Base-by-base conservation (phyloP, 1,284 basidiomycete species). In the Fomitiporia mediterranea region DNA sequence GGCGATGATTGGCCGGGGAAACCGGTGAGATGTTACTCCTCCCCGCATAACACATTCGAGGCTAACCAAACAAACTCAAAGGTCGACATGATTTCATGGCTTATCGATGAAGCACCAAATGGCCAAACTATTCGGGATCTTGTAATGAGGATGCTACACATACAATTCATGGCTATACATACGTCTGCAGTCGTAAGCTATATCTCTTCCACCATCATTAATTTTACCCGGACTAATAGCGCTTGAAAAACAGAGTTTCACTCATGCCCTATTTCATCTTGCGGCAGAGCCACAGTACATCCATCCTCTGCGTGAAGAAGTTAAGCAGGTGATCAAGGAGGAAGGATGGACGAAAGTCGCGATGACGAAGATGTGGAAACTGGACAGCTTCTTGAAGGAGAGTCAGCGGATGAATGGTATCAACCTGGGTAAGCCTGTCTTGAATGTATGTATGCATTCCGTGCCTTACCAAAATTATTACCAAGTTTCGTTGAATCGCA, bases 361-460 rank as follows among this genome's bases (percentile, higher is more conserved):
- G 0, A 64, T 81, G 51, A 63, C 61, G 8, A 75, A 74, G 48
- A 72, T 80, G 72, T 64, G 65, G 50, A 76, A 75, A 54, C 59
- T 80, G 17, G 78, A 81, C 59, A 80, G 77, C 57, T 78, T 80
- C 62, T 59, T 81, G 44, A 72, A 75, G 48, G 78, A 80, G 59
- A 70, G 72, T 0, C 70, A 73, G 54, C 67, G 77, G 7, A 57
- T 71, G 40, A 69, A 69, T 35, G 69, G 68, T 0, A 62, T 69
- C 13, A 53, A 17, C 9, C 17, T 55, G n/a, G 17, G 65, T 68
- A 56, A 37, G 62, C 60, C 32, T 23, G 17, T 2, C 21, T 11
- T 30, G 15, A 15, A 9, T 28, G 8, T 8, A 1, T n/a, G 7
- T 17, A 5, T 21, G 17, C 2, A 30, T 7, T 11, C 11, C 6